Evolutionary conservation across 768 basidiomycete genomes (phyloP), one percentile per base, ranked within the genome.

Genomic region (Cubamyces sp.): DNA sequence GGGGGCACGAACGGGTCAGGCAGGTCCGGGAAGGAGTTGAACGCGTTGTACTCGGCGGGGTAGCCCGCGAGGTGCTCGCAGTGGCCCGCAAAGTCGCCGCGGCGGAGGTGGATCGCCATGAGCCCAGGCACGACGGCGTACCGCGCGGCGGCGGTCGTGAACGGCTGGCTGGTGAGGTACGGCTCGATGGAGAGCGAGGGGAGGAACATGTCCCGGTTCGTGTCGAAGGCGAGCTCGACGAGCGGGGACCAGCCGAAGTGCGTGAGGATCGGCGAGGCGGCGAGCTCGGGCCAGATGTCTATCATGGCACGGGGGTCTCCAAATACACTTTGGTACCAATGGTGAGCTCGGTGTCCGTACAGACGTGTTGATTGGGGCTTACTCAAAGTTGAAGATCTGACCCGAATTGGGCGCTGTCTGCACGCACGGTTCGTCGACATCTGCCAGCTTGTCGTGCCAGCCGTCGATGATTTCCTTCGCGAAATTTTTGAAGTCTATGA

Each of bases 231-330:
- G 28, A 74, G 69, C 43, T 75, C 74, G 26, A 86, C 82, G 55
- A 84, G 77, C 0, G 81, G 77, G 0, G 84, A 84, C 84, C 84
- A 87, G 3, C 72, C 62, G 65, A 85, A 87, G n/a, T 75, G 62
- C 2, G 66, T 68, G 34, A 86, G 71, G 46, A 85, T 79, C 19
- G 85, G 84, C 0, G 85, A 85, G 7, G 73, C 64, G 5, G 69
- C 67, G 39, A 87, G 75, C 3, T 73, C 57, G 0, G 79, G 78
- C 63, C 81, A 80, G 4, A 85, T 66, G 52, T 66, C 66, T 11
- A 69, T 56, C 50, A 70, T 61, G 26, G 64, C 66, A 2, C 50
- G 43, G 23, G 37, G 55, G n/a, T 55, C 57, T 43, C 70, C 70
- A 45, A 71, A 71, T 15, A 69, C 56, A 42, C 66, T 67, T 54